A percentile compares a stretch with the other conserved stretches of the same genome.
phyloP scores from a whole-genome alignment of 352 stramenopile species.

The Blastocystis sp. region DNA sequence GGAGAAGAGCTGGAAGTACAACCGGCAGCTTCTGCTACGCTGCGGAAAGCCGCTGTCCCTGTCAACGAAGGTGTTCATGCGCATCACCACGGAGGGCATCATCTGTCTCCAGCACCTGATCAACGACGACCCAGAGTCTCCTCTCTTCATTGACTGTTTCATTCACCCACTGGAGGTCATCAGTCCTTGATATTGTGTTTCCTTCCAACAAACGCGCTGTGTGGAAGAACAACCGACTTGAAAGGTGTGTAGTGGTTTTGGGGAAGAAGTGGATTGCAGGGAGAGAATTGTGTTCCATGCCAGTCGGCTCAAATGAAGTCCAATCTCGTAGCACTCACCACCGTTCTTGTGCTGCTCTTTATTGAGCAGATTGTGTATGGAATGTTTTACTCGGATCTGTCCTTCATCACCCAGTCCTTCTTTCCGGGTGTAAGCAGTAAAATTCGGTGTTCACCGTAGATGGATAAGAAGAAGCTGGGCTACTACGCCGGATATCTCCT shows the following conservation, averaged over 20 bases:
- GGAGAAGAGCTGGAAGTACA: conserved; percentile 67
- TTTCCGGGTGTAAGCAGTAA: background rate
- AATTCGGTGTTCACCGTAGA: background rate
- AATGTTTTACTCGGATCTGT: conserved; percentile 50
- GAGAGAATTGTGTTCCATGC: background rate
- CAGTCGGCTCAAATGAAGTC: background rate
- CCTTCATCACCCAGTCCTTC: conserved; percentile 26
- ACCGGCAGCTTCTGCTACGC: background rate
- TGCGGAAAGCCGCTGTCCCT: conserved; percentile 42
- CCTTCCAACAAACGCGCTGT: too few relatives aligned
- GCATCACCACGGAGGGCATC: conserved; percentile 33
- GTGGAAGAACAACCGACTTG: background rate
- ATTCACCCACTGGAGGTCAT: conserved; percentile 29
- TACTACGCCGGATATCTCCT: conserved; percentile 59
- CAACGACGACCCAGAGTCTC: conserved; percentile 52
- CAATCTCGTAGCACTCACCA: background rate
- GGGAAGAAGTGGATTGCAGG: background rate
- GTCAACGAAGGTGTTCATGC: conserved; percentile 39
- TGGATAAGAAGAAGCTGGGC: conserved; percentile 54
- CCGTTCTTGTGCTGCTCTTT: background rate
- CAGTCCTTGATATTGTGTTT: too few relatives aligned
- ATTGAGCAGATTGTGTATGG: conserved; percentile 1
- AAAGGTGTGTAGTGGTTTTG: background rate
- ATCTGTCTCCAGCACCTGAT: conserved; percentile 54
- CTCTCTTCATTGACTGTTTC: conserved; percentile 59